Conservation (phyloP, 805 yeast species). For the Lipomyces orientalis region DNA sequence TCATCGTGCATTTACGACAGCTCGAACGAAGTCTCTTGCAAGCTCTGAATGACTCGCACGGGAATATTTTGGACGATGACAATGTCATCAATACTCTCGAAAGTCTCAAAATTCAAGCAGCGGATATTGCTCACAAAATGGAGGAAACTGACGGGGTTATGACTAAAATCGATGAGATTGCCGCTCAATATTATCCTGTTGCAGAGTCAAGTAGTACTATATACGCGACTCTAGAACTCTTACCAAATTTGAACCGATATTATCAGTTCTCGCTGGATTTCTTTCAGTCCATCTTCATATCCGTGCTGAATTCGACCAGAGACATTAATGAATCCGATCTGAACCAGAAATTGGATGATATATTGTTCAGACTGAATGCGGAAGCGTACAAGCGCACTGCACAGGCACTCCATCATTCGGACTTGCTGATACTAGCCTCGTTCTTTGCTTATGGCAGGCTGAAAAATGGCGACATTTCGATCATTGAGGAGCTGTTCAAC, state of each 20-base stretch:
- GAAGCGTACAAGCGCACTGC: constrained; percentile 55
- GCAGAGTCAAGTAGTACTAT: constrained; percentile 62
- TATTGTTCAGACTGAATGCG: constrained; percentile 52
- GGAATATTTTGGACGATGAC: constrained; percentile 72
- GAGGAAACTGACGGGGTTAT: constrained; percentile 61
- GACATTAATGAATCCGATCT: constrained; percentile 22
- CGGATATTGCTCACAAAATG: constrained; percentile 58
- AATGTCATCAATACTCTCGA: constrained; percentile 65
- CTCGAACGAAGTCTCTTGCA: constrained; percentile 66
- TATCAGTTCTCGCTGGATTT: constrained; percentile 65
- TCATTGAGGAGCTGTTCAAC: constrained; percentile 26
- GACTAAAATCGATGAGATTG: constrained; percentile 56
- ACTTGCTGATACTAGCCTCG: constrained; percentile 54
- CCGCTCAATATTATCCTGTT: constrained; percentile 57
- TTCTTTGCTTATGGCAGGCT: constrained; percentile 28
- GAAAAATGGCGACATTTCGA: constrained; percentile 18
- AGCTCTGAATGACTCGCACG: constrained; percentile 61
- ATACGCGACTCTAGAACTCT: constrained; percentile 53
- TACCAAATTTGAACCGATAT: constrained; percentile 54
- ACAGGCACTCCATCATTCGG: constrained; percentile 53
- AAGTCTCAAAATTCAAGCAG: constrained; percentile 65
- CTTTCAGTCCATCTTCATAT: constrained; percentile 48
- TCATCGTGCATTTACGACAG: constrained; percentile 56
- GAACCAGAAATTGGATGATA: constrained; percentile 40
- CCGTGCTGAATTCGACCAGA: constrained; percentile 42